Base-by-base conservation (phyloP, 768 basidiomycete genomes). In the Hysterangium stoloniferum region DNA sequence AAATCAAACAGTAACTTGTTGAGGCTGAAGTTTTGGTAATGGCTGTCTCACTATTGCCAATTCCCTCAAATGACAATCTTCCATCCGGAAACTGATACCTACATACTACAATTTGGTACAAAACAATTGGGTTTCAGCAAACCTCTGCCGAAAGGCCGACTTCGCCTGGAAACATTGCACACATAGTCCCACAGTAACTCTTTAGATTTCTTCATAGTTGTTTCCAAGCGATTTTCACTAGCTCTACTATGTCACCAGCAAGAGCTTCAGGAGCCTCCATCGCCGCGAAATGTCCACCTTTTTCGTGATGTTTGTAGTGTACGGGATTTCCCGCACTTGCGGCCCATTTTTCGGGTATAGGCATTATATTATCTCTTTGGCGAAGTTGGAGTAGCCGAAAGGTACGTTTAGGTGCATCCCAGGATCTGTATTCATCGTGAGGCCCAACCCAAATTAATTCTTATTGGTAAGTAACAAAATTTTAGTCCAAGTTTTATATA, bases 241-340 rank as follows among this genome's bases (percentile, higher is more conserved):
- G 67, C 15, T 63, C 65, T 47, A 61, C 58, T 2, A 67, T 48
- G 50, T 67, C 66, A 31, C 55, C 40, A 48, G 53, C 59, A 1
- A 66, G 49, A 38, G 48, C 52, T 12, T 58, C 62, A 4, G 66
- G 66, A 17, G 50, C 24, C 47, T 68, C 66, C 1, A 64, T 38
- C 2, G 64, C 64, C 8, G 66, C 66, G 56, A 68, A 67, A 45
- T 68, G 66, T 4, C 66, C 52, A 58, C 64, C 57, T 44, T 58
- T 41, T 9, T 58, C 54, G 44, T 67, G 64, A 38, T 63, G 53
- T 33, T 57, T 56, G 42, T 55, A 61, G 50, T 61, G 65, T 7
- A 60, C 60, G 27, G 66, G 24, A 49, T 62, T 57, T 13, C 54
- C 58, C 41, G 55, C 59, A 45, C 35, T 55, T 56, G 57, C 59